Conservation (phyloP, 495 filamentous ascomycete genomes). For the Penicillium nucicola region DNA sequence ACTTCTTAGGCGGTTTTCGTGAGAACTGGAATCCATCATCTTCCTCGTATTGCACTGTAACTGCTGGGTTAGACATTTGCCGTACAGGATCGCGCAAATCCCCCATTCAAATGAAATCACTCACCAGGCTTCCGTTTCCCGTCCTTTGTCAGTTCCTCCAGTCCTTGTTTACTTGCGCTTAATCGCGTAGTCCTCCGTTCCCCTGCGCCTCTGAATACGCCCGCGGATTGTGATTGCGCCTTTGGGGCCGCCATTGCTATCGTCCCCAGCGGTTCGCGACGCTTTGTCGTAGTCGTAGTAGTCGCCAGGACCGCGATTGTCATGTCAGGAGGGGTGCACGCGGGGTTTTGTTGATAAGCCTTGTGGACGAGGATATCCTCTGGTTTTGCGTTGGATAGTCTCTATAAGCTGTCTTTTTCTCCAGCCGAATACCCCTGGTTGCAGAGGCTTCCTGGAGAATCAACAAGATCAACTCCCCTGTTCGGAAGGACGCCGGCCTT, state of each 20-base stretch:
- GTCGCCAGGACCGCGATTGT: slow-evolving; percentile 44
- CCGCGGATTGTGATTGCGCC: slow-evolving; percentile 40
- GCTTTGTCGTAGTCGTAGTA: slow-evolving; percentile 38
- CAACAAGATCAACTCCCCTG: background rate
- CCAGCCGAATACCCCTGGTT: background rate
- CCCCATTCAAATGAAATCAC: slow-evolving; percentile 13
- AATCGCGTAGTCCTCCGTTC: slow-evolving; percentile 39
- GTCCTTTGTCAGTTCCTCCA: slow-evolving; percentile 23
- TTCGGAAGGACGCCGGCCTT: background rate
- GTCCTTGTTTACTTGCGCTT: slow-evolving; percentile 38
- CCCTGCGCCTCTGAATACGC: slow-evolving; percentile 26
- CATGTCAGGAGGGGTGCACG: slow-evolving; percentile 37
- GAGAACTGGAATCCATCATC: slow-evolving; percentile 56
- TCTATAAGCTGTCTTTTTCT: background rate
- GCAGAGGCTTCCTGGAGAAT: slow-evolving; percentile 1
- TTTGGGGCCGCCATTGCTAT: slow-evolving; percentile 45
- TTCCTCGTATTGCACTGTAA: slow-evolving; percentile 46
- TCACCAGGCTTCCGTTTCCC: slow-evolving; percentile 41
- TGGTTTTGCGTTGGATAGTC: background rate
- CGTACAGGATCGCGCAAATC: background rate
- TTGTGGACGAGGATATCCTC: background rate
- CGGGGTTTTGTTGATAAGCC: slow-evolving; percentile 5
- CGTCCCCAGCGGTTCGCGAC: slow-evolving; percentile 42
- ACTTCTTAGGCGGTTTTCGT: slow-evolving; percentile 44
- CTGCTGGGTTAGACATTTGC: slow-evolving; percentile 14